phyloP scores from a whole-genome alignment of 2,329 filamentous ascomycete species.

The Talaromyces sp. region DNA sequence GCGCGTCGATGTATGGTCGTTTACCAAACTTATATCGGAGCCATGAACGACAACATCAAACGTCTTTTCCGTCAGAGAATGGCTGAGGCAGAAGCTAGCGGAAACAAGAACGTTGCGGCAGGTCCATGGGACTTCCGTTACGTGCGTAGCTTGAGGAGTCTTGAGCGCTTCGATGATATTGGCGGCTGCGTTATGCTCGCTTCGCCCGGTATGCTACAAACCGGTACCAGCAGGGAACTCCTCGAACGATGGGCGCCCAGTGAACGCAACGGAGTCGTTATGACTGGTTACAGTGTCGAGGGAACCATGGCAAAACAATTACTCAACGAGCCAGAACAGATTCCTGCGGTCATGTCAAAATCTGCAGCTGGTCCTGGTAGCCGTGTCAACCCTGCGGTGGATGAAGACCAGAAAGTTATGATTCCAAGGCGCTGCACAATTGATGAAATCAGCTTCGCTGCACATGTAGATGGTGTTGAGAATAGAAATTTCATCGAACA shows the following conservation, averaged over 20 bases:
- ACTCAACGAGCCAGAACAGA: constrained; percentile 89
- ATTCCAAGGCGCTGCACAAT: constrained; percentile 90
- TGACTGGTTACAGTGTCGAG: constrained; percentile 97
- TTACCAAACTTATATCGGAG: constrained; percentile 95
- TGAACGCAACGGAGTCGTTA: constrained; percentile 95
- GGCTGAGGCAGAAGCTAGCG: constrained; percentile 79
- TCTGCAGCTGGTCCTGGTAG: constrained; percentile 51
- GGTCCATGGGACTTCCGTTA: constrained; percentile 97
- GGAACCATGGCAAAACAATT: constrained; percentile 97
- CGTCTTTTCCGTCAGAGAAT: constrained; percentile 88
- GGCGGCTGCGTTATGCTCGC: constrained; percentile 96
- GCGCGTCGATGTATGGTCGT: constrained; percentile 97
- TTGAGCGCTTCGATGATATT: constrained; percentile 94
- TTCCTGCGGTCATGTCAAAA: constrained; percentile 86
- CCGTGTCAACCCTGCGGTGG: constrained; percentile 58
- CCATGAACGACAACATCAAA: constrained; percentile 99
- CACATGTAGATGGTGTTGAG: constrained; percentile 92
- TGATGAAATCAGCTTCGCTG: constrained; percentile 91
- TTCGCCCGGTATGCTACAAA: constrained; percentile 96
- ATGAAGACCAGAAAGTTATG: constrained; percentile 75
- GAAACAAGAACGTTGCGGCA: constrained; percentile 64
- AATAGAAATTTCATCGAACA: constrained; percentile 97
- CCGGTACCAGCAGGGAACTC: constrained; percentile 86
- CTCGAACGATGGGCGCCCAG: constrained; percentile 95
- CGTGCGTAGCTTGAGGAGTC: constrained; percentile 83